Evolutionary conservation across 2,329 filamentous ascomycete species (phyloP).

Genomic region (Alternaria consortialis): DNA sequence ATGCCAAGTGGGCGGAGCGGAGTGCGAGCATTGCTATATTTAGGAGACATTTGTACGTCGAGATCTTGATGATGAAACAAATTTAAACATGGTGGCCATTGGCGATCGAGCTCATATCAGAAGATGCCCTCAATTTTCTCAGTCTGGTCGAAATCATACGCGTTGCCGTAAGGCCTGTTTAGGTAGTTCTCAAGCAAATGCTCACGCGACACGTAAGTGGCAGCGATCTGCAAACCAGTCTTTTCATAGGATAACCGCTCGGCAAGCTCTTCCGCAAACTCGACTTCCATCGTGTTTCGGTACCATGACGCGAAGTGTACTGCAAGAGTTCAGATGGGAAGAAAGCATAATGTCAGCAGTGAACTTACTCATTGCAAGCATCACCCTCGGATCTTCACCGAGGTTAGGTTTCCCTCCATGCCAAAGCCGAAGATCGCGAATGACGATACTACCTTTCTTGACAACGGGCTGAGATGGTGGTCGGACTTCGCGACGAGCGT

Average conservation of each 20-base stretch:
- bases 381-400: conserved; percentile 54
- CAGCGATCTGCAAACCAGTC: conserved; percentile 59
- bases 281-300: conserved; percentile 65
- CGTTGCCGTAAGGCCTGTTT: conserved; percentile 67
- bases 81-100: neutral
- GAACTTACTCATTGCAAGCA: conserved; percentile 53
- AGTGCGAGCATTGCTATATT: neutral
- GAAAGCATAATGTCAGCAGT: neutral
- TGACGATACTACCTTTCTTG: conserved; percentile 56
- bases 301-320: conserved; percentile 67
- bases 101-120: conserved; percentile 5
- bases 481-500: conserved; percentile 24
- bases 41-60: no score
- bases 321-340: conserved; percentile 15
- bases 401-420: conserved; percentile 62
- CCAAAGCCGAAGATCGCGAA: conserved; percentile 60
- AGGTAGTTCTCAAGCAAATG: conserved; percentile 60
- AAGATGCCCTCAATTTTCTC: conserved; percentile 40
- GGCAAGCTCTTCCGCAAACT: conserved; percentile 62
- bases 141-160: conserved; percentile 67
- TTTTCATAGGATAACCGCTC: conserved; percentile 55
- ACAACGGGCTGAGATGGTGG: conserved; percentile 43
- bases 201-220: conserved; percentile 58
- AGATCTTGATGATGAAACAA: neutral
- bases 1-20: conserved; percentile 13